These are phyloP conservation scores for Cytidiella melzeri DNA, from an alignment of 768 basidiomycete species.

Conservation along the genomic window DNA sequence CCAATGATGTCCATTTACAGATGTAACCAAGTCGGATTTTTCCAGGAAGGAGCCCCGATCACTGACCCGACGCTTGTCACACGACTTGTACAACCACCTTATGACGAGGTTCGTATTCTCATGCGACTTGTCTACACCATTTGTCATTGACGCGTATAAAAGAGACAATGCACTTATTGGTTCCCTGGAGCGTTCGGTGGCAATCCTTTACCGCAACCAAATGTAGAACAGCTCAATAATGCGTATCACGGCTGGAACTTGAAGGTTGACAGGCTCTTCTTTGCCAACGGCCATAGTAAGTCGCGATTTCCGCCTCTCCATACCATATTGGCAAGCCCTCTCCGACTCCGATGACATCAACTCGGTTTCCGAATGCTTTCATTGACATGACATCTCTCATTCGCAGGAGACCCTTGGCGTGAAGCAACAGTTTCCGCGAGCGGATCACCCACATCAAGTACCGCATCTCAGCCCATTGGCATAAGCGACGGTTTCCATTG, in stretches of 20 bases:
- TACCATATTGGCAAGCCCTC: background rate
- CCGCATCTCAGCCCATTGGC: slow-evolving; percentile 48
- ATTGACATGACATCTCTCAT: slow-evolving; percentile 47
- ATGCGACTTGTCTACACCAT: background rate
- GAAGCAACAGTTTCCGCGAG: slow-evolving; percentile 62
- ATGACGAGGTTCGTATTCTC: slow-evolving; percentile 39
- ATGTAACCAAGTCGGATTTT: slow-evolving; percentile 65
- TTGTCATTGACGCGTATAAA: slow-evolving; percentile 3
- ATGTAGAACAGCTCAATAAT: slow-evolving; percentile 35
- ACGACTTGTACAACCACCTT: slow-evolving; percentile 46
- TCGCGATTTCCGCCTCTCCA: slow-evolving; percentile 8
- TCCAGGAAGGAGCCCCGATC: slow-evolving; percentile 32
- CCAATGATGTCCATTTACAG: slow-evolving; percentile 24
- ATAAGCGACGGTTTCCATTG: slow-evolving; percentile 62
- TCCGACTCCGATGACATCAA: background rate
- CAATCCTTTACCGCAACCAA: slow-evolving; percentile 27
- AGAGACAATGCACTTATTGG: slow-evolving; percentile 69
- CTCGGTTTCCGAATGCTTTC: slow-evolving; percentile 42
- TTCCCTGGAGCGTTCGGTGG: slow-evolving; percentile 53
- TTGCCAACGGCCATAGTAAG: slow-evolving; percentile 63
- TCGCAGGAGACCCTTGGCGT: slow-evolving; percentile 65
- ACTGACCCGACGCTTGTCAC: slow-evolving; percentile 43
- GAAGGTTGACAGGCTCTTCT: slow-evolving; percentile 51
- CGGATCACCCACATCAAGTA: slow-evolving; percentile 39
- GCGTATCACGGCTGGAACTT: slow-evolving; percentile 61